These are phyloP conservation scores for Setomelanomma holmii DNA, from an alignment of 2,329 filamentous ascomycete genomes.

Conservation along the genomic window DNA sequence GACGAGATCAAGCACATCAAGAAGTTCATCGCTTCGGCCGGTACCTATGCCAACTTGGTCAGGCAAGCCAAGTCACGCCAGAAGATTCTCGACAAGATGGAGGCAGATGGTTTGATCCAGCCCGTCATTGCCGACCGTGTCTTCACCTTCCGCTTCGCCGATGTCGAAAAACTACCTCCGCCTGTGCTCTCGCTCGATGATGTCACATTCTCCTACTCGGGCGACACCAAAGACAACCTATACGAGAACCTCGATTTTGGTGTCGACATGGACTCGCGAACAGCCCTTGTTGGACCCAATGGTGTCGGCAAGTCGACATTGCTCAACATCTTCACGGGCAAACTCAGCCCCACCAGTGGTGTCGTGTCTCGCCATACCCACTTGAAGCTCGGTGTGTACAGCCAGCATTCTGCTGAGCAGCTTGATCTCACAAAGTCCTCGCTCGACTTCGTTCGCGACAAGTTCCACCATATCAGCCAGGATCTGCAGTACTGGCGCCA, in stretches of 20 bases:
- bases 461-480: conserved; percentile 86
- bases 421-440: conserved; percentile 97
- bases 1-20: conserved; percentile 99
- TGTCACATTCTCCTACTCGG: conserved; percentile 98
- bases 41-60: conserved; percentile 99
- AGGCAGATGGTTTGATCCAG: conserved; percentile 98
- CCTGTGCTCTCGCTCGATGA: conserved; percentile 96
- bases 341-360: conserved; percentile 84
- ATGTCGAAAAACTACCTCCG: conserved; percentile 98
- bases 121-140: conserved; percentile 83
- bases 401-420: conserved; percentile 97
- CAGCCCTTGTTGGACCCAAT: conserved; percentile 95
- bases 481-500: conserved; percentile 99
- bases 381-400: conserved; percentile 97
- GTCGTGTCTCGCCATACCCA: conserved; percentile 91
- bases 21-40: conserved; percentile 99
- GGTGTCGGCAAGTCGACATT: conserved; percentile 99
- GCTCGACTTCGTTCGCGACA: conserved; percentile 96
- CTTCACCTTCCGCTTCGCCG: conserved; percentile 97
- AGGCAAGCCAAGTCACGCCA: conserved; percentile 98
- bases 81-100: conserved; percentile 99
- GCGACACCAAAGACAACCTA: conserved; percentile 84
- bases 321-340: conserved; percentile 94
- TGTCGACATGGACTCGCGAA: conserved; percentile 99
- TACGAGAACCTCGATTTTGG: conserved; percentile 97